Evolutionary conservation across 2,329 filamentous ascomycete species (phyloP).

Genomic region (Penicillium sp.): DNA sequence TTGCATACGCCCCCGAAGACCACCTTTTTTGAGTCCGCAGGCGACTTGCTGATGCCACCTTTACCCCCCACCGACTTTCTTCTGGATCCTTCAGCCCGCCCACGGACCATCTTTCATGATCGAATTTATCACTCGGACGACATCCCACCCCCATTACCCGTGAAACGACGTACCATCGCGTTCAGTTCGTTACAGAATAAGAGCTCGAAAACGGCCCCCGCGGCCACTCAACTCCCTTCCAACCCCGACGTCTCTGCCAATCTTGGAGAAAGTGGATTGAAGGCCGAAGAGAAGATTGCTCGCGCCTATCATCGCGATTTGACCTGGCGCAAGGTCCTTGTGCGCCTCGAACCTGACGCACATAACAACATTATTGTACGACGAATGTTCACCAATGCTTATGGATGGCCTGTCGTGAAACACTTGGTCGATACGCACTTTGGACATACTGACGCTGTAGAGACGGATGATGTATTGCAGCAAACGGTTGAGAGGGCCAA

Average conservation of each 20-base stretch:
- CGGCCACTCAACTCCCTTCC: constrained; percentile 11
- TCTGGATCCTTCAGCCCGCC: constrained; percentile 75
- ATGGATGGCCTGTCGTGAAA: constrained; percentile 95
- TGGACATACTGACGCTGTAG: constrained; percentile 67
- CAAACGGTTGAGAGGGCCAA: constrained; percentile 68
- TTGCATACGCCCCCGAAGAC: constrained; percentile 79
- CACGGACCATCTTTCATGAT: constrained; percentile 94
- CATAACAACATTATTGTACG: constrained; percentile 99
- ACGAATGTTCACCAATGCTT: constrained; percentile 94
- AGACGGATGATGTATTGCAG: constrained; percentile 67
- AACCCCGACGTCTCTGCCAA: constrained; percentile 12
- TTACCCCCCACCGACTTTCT: constrained; percentile 79
- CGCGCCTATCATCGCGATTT: constrained; percentile 89
- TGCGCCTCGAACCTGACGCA: constrained; percentile 91
- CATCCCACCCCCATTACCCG: constrained; percentile 74
- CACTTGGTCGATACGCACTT: constrained; percentile 96
- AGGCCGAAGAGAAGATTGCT: constrained; percentile 96
- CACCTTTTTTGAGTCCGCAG: constrained; percentile 91
- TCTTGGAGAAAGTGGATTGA: constrained; percentile 57
- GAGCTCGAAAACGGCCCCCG: constrained; percentile 11
- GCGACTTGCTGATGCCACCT: constrained; percentile 87
- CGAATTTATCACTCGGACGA: constrained; percentile 91
- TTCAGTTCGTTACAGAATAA: constrained; percentile 24
- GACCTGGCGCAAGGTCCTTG: constrained; percentile 94
- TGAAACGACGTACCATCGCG: constrained; percentile 43